phyloP scores from a whole-genome alignment of 371 early-diverging fungal species.

The Circinella minor region DNA sequence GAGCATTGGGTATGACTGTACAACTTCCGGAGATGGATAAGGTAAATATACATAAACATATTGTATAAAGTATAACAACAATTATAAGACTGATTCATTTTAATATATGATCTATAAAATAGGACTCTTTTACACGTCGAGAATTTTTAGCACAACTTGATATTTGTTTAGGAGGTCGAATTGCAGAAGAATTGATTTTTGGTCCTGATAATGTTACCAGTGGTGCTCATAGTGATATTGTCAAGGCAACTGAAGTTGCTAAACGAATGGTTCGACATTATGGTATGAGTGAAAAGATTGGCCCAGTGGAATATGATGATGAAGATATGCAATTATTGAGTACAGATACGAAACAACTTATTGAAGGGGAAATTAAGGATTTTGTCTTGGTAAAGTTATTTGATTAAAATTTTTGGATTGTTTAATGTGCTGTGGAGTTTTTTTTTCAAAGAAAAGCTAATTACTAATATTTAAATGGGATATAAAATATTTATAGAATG shows the following conservation, averaged over 20 bases:
- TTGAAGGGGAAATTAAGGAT: constrained; percentile 85
- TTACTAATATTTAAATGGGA: too few species aligned
- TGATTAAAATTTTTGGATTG: too few species aligned
- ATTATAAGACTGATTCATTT: too few species aligned
- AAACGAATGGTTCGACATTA: constrained; percentile 89
- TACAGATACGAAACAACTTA: constrained; percentile 72
- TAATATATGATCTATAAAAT: neutral
- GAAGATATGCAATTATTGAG: constrained; percentile 79
- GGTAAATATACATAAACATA: constrained; percentile 24
- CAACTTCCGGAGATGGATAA: constrained; percentile 96
- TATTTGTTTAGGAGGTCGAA: constrained; percentile 97
- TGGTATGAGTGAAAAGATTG: constrained; percentile 95
- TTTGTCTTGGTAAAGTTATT: constrained; percentile 52
- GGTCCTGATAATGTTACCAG: constrained; percentile 94
- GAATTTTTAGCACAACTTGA: constrained; percentile 92
- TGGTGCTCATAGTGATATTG: constrained; percentile 92
- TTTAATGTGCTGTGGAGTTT: too few species aligned
- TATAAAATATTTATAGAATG: constrained; percentile 30
- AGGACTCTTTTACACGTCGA: constrained; percentile 78
- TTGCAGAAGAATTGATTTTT: constrained; percentile 95
- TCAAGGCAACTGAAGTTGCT: constrained; percentile 91
- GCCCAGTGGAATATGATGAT: constrained; percentile 61
- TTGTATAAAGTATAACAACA: neutral
- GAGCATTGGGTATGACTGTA: constrained; percentile 90
- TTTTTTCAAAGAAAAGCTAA: too few species aligned